Evolutionary conservation across 306 rosid genomes (phyloP), one percentile per base, ranked within the genome.

Genomic region (Cucumis hystrix): DNA sequence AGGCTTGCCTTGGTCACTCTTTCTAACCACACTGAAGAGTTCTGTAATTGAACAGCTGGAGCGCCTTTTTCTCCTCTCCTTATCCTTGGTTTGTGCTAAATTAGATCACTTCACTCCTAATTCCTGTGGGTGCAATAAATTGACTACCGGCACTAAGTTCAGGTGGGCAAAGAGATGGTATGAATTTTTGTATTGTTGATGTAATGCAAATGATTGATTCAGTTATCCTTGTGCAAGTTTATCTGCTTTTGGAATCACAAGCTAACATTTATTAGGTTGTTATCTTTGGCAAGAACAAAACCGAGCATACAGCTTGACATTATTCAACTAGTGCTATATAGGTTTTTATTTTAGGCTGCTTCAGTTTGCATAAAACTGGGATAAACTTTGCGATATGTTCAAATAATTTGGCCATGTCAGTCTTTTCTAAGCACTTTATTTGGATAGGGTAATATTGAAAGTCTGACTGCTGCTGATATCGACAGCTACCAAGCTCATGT

Each of bases 361-460:
- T 47, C 75, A 49, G 55, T 71, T 71, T 51, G 60, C 61, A 49
- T 30, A 28, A 16, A 28, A 25, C 11, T 45, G 43, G 25, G 25
- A 51, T 33, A 16, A 49, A 49, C 13, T 71, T 71, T 51, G 41
- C 8, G 16, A 6, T 28, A 25, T 30, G 23, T 25, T 51, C 21
- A 51, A 72, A 72, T 72, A 28, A 72, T 8, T 25, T 49, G 41
- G 8, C 6, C 45, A 9, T 47, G 6, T 51, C 45, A 72, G 16
- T 47, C 41, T 47, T 47, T 30, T 51, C 37, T 28, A 51, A 23
- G 75, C 55, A 33, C 25, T 59, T 39, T 39, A 86, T 73, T 60
- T 71, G 80, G 17, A 58, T 30, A 95, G 98, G 97, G 97, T 69
- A 95, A 90, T 83, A 92, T 95, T 77, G 97, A 92, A 84, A 84